Evolutionary conservation across 371 early-diverging fungal species (phyloP).

Genomic region (Syncephalastrum contaminatum): DNA sequence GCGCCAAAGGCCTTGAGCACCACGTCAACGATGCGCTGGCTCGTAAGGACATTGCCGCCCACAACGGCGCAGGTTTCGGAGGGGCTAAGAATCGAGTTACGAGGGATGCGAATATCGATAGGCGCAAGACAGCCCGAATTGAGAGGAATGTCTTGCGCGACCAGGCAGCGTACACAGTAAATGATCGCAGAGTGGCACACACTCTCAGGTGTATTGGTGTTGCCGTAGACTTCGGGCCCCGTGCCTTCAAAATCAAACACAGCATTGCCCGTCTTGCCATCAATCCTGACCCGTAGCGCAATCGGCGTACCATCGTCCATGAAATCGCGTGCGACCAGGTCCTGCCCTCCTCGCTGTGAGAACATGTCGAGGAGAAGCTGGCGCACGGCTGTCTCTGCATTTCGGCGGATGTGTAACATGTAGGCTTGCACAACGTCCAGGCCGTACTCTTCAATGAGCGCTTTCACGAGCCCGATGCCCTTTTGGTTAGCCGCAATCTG

Average conservation of each 20-base stretch:
- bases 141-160: conserved; percentile 87
- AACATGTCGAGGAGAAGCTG: conserved; percentile 65
- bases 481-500: conserved; percentile 96
- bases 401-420: conserved; percentile 83
- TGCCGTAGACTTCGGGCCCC: conserved; percentile 80
- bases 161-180: conserved; percentile 90
- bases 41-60: conserved; percentile 95
- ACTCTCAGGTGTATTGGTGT: conserved; percentile 68
- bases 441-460: conserved; percentile 82
- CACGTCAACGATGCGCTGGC: conserved; percentile 92
- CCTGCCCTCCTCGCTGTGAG: conserved; percentile 35
- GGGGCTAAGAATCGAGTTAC: conserved; percentile 73
- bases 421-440: conserved; percentile 90
- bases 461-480: conserved; percentile 83
- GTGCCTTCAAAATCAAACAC: conserved; percentile 94
- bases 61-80: conserved; percentile 89
- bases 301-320: conserved; percentile 97
- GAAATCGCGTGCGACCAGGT: conserved; percentile 69
- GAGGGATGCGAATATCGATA: conserved; percentile 78
- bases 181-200: conserved; percentile 86
- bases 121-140: conserved; percentile 95
- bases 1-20: conserved; percentile 88
- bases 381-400: conserved; percentile 88
- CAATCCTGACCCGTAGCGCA: conserved; percentile 71
- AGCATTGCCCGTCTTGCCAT: conserved; percentile 71